phyloP scores from a whole-genome alignment of 2,329 filamentous ascomycete genomes.

The Sporothrix euskadiensis region DNA sequence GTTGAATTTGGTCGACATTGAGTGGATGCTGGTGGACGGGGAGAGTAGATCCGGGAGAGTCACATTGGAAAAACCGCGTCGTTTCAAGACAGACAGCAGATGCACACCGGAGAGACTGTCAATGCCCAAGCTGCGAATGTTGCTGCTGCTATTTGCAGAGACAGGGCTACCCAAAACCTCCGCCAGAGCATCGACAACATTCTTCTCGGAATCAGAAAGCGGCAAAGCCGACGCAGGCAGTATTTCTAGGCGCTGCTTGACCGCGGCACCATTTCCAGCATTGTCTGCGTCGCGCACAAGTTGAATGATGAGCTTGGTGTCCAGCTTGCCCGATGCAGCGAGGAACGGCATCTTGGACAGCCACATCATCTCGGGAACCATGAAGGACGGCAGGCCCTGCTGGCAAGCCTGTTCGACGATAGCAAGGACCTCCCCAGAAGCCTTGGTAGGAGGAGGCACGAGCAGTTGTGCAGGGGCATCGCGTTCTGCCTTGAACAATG shows the following conservation, averaged over 20 bases:
- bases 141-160: background rate
- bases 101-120: slow-evolving; percentile 34
- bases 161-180: slow-evolving; percentile 14
- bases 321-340: slow-evolving; percentile 26
- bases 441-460: background rate
- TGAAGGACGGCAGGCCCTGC: slow-evolving; percentile 24
- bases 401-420: slow-evolving; percentile 23
- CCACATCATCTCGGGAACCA: slow-evolving; percentile 30
- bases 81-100: slow-evolving; percentile 30
- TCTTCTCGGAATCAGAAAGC: background rate
- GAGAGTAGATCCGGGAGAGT: slow-evolving; percentile 26
- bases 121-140: slow-evolving; percentile 30
- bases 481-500: slow-evolving; percentile 18
- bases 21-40: background rate
- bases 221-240: background rate
- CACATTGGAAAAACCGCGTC: slow-evolving; percentile 30
- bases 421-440: background rate
- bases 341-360: slow-evolving; percentile 29
- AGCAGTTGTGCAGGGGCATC: slow-evolving; percentile 8
- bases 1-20: background rate
- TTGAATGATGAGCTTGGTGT: slow-evolving; percentile 26
- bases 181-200: background rate
- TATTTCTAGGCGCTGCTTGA: background rate
- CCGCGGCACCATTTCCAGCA: background rate
- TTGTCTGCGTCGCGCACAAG: slow-evolving; percentile 14